These are phyloP conservation scores for Berkeleyomyces rouxiae DNA, from an alignment of 2,329 filamentous ascomycete species.

Conservation along the genomic window DNA sequence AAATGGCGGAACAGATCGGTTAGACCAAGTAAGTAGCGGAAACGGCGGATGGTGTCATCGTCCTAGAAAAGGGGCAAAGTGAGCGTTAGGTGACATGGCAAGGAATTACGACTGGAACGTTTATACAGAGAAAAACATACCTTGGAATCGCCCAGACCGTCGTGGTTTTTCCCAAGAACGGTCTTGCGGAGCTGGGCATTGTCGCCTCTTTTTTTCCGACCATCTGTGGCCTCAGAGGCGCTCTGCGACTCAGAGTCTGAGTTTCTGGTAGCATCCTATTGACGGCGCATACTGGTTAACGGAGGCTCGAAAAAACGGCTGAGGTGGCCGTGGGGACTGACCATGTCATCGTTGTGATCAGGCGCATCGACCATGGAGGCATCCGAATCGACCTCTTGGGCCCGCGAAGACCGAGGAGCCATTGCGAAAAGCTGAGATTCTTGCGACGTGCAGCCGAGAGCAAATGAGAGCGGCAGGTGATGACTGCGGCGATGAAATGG, in stretches of 20 bases:
- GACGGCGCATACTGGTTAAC: neutral
- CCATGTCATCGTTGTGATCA: constrained; percentile 22
- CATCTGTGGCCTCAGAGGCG: constrained; percentile 52
- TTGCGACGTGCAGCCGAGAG: neutral
- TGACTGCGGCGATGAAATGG: neutral
- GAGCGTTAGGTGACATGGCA: neutral
- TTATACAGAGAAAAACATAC: constrained; percentile 28
- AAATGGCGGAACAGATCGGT: constrained; percentile 98
- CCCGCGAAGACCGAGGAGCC: constrained; percentile 37
- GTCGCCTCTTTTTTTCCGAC: constrained; percentile 76
- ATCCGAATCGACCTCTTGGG: constrained; percentile 39
- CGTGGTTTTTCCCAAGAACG: constrained; percentile 89
- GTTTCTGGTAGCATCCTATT: constrained; percentile 45
- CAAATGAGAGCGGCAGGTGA: neutral
- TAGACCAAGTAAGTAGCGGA: constrained; percentile 83
- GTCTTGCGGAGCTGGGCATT: constrained; percentile 79
- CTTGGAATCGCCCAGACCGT: constrained; percentile 81
- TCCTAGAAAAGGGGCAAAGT: constrained; percentile 38
- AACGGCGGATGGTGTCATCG: constrained; percentile 85
- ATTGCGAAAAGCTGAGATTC: constrained; percentile 22
- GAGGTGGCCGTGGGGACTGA: neutral
- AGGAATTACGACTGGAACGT: constrained; percentile 5
- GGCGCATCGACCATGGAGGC: constrained; percentile 47
- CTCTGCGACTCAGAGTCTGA: constrained; percentile 69
- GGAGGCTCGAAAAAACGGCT: neutral